Conservation (phyloP, 257 asterid genomes). For the Solanum peruvianum region DNA sequence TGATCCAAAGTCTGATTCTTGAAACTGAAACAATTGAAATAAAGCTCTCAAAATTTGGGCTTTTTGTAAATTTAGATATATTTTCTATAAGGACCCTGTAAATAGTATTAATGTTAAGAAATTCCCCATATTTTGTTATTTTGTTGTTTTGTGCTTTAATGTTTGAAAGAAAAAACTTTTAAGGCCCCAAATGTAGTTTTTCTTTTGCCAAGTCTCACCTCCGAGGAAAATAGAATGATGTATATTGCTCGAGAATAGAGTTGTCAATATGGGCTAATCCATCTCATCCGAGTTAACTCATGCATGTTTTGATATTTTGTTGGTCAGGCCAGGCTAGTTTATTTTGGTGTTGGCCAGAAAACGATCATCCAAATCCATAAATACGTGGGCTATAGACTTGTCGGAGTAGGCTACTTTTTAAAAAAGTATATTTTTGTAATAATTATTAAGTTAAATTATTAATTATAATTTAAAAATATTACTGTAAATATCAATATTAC, state of each 20-base stretch:
- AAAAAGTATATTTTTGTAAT: too few species aligned
- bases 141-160: not conserved
- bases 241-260: not conserved
- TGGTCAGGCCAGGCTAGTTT: too few species aligned
- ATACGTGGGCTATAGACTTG: too few species aligned
- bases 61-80: not conserved
- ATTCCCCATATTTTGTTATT: not conserved
- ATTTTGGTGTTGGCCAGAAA: too few species aligned
- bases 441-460: too few species aligned
- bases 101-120: not conserved
- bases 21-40: not conserved
- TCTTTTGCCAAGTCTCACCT: not conserved
- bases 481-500: too few species aligned
- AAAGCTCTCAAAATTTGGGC: not conserved
- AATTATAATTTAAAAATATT: too few species aligned
- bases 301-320: too few species aligned
- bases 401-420: too few species aligned
- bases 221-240: not conserved
- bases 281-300: too few species aligned
- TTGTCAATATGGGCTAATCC: too few species aligned
- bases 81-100: not conserved
- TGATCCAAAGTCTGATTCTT: not conserved
- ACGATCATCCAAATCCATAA: too few species aligned
- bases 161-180: not conserved
- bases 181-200: not conserved